Evolutionary conservation across 176 grass and related monocot genomes (phyloP), one percentile per base, ranked within the genome.

Genomic region (Aegilops sharonensis): DNA sequence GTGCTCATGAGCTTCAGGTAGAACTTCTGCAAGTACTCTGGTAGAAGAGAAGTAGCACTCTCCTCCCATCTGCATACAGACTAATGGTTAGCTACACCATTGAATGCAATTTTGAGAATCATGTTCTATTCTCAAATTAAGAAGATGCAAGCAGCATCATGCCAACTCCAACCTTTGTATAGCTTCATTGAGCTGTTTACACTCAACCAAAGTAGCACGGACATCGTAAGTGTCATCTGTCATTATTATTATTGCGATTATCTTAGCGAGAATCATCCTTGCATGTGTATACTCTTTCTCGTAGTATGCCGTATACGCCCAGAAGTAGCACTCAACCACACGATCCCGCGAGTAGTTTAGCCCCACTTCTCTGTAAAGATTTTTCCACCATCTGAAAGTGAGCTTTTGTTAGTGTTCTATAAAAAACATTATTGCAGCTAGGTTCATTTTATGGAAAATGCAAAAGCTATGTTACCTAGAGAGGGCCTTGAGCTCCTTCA

Each of bases 221-320:
- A 87, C 54, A 64, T 91, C 89, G 0, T 88, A 88, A 13, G 79
- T 88, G 40, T 91, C 89, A 42, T 91, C 85, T 18, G 78, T 60
- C 75, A 91, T 25, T 42, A 72, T 74, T 71, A 88, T 83, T 23
- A 91, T 10, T 36, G 79, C 68, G 9, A 88, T 72, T 25, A 69
- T 70, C 75, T 91, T 91, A 4, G 89, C 70, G 39, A 78, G 81
- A 34, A 91, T 91, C 39, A 88, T 91, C n/a, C 89, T 83, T 54
- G 85, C 78, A 2, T 65, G 43, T 2, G 81, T 68, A 39, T 80
- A 85, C 18, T 88, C 85, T 50, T 87, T 68, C 56, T 91, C 89
- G 24, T 68, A 85, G 77, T 79, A 87, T 20, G 72, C 65, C 13
- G 74, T 82, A 27, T 83, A 83, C 14, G 81, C 27, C 85, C 84